Base-by-base conservation (phyloP, 1,284 basidiomycete genomes). In the Cryptococcus sp. region DNA sequence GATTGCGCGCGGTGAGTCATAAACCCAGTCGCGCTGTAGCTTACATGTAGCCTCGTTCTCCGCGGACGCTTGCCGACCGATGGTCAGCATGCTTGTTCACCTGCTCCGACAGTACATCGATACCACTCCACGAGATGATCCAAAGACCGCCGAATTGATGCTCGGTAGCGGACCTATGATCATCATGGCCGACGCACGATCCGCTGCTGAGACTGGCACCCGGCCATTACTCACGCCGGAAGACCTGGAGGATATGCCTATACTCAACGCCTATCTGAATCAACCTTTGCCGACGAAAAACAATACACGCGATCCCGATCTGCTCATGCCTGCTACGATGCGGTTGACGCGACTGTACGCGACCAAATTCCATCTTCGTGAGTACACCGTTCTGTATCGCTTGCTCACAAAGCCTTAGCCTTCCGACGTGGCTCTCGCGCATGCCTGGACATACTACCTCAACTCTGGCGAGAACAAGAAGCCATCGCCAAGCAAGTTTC, bases 221-320 rank as follows among this genome's bases (percentile, higher is more conserved):
- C 39, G 50, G 31, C 56, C 56, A 3, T 17, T 47, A 27, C 35
- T 57, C 40, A 57, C 40, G 11, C 27, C 23, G 2, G 50, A 57
- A 10, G 56, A 57, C 20, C 25, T 57, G 40, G 50, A 57, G 20
- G 49, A 57, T 22, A 22, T 31, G 16, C 56, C 56, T 2, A 4
- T 20, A 22, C 39, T 57, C 19, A 22, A 39, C 16, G 27, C 13
- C 15, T 57, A 50, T 50, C 41, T 53, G 1, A 8, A 25, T 16
- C 31, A 46, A 22, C 56, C 56, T 10, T 35, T 57, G 13, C 31
- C 31, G 31, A 13, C 2, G 10, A 8, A 13, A 13, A 35, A 13
- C 13, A 35, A 35, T 35, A 35, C 31, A 8, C 31, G 31, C 5
- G 31, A 35, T 7, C 19, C 35, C 27, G 23, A 52, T 15, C n/a